Evolutionary conservation across 495 filamentous ascomycete genomes (phyloP), one percentile per base, ranked within the genome.

Genomic region (Xylaria nigripes): DNA sequence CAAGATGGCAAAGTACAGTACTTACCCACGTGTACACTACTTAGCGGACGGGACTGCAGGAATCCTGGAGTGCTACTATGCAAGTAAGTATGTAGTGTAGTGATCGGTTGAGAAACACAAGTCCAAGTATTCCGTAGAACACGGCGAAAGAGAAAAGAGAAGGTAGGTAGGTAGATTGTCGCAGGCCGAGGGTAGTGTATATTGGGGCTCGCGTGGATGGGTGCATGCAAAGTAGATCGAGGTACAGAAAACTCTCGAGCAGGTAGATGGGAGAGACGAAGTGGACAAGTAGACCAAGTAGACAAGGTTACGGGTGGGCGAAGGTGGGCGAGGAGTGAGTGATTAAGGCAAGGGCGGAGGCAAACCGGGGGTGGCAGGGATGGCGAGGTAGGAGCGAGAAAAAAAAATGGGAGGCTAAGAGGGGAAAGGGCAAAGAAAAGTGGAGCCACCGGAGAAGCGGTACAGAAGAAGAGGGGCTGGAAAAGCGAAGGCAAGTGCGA

Each of bases 211-310:
- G 53, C 46, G 46, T 34, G 40, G 25, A 45, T 30, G 46, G 52
- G 53, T 55, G 53, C 53, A 55, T 55, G 53, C 53, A 55, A 55
- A 55, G 53, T 55, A 55, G 53, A 55, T 55, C 53, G 53, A 55
- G 53, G 53, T 55, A 55, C 36, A 40, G 16, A 40, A 40, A 40
- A 45, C 53, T 32, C 45, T 46, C 46, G 45, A 50, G 46, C 45
- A 49, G 36, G 50, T 29, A 49, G 36, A 55, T 29, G 40, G 36
- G 46, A 38, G 53, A 55, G 53, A 55, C 53, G 53, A 50, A 49
- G 53, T 50, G 53, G 53, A 55, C 53, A 55, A 50, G 53, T 50
- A 49, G 53, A 55, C 53, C 36, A n/a, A 36, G 32, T 36, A 13
- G 32, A 36, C 32, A 36, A 55, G 53, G 53, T 44, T 40, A 42